phyloP scores from a whole-genome alignment of 768 basidiomycete genomes.

The Naganishia kalamii region DNA sequence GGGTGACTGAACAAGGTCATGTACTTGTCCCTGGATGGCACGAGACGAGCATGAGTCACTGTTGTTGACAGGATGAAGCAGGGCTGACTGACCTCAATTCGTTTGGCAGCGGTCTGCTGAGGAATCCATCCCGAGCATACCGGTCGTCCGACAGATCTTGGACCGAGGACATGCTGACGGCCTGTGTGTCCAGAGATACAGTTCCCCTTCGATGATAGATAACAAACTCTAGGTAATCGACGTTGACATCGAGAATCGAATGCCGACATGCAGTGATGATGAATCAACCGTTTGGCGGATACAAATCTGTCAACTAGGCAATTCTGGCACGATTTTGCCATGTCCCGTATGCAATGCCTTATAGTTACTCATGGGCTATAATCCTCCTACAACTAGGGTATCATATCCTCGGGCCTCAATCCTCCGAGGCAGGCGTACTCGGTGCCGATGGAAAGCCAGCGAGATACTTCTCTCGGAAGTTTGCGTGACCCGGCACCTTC shows the following conservation, averaged over 20 bases:
- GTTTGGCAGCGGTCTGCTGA: slow-evolving; percentile 7
- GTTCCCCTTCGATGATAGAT: too few relatives aligned
- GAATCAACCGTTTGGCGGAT: too few relatives aligned
- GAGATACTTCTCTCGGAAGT: slow-evolving; percentile 84
- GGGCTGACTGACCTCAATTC: slow-evolving; percentile 8
- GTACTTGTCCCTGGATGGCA: slow-evolving; percentile 15
- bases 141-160: not conserved
- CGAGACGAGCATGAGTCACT: not conserved
- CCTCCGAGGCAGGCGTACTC: not conserved
- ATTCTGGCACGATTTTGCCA: too few relatives aligned
- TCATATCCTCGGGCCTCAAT: not conserved
- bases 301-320: not conserved
- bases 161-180: not conserved
- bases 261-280: too few relatives aligned
- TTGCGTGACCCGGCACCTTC: slow-evolving; percentile 70
- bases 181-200: too few relatives aligned
- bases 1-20: slow-evolving; percentile 23
- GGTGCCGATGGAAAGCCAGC: slow-evolving; percentile 55
- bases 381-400: too few relatives aligned
- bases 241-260: too few relatives aligned
- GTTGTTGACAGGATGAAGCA: too few relatives aligned
- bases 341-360: too few relatives aligned
- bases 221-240: too few relatives aligned
- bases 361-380: too few relatives aligned
- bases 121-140: not conserved